Base-by-base conservation (phyloP, 768 basidiomycete genomes). In the Xerocomellus amylosporus region DNA sequence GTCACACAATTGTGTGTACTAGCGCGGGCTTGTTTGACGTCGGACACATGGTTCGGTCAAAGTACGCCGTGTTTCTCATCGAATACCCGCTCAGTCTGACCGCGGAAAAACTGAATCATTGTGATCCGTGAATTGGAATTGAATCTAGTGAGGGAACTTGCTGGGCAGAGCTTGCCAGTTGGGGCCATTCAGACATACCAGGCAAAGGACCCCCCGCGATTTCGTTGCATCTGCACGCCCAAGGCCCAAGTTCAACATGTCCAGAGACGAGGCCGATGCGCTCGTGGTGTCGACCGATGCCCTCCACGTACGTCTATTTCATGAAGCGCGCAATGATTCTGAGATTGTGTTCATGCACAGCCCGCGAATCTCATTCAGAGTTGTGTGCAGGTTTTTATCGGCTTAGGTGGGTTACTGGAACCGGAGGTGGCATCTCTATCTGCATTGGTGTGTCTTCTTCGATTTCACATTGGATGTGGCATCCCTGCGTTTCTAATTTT, bases 41-140 rank as follows among this genome's bases (percentile, higher is more conserved):
- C 26, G 92, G 92, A 20, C 97, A 99, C 72, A 99, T 99, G 96
- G 90, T 98, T 15, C 96, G 98, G 70, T 84, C 85, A 33, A 88
- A 84, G 92, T 93, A 63, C 45, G 81, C 53, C 30, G 3, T 22
- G 20, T 19, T 40, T 39, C 43, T 9, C 37, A n/a, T 41, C 2
- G 3, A 7, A 30, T 10, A 24, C 22, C 20, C 22, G n/a, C n/a
- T n/a, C n/a, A n/a, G n/a, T n/a, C n/a, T n/a, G 14, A 37, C 36
- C 14, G n/a, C 30, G 33, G 38, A 46, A 14, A 33, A n/a, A 31
- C 33, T 38, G 37, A 51, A 38, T 9, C 28, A 34, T 24, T 15
- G 42, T n/a, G n/a, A n/a, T n/a, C n/a, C n/a, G n/a, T n/a, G n/a
- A n/a, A n/a, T n/a, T n/a, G n/a, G n/a, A n/a, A n/a, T n/a, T n/a